A percentile compares a stretch with the other conserved stretches of the same genome.
Evolutionary conservation across 352 stramenopile species (phyloP).

Genomic region (Phytophthora europaea): DNA sequence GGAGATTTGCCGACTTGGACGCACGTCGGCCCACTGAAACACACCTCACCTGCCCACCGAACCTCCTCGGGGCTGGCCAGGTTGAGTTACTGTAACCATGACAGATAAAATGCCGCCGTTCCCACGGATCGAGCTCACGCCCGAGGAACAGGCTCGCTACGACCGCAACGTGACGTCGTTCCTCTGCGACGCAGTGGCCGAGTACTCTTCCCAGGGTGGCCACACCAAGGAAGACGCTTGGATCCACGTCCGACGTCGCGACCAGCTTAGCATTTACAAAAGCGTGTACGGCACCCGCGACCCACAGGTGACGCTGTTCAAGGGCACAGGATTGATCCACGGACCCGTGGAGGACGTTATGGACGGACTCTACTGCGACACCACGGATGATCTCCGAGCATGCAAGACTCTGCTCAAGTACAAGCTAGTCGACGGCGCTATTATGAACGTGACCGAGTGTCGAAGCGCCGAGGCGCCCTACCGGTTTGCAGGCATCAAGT

Average conservation of each 20-base stretch:
- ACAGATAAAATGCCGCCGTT: conserved; percentile 41
- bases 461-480: conserved; percentile 46
- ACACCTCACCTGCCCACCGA: conserved; percentile 6
- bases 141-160: conserved; percentile 45
- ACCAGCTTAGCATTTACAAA: conserved; percentile 58
- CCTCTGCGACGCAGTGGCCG: conserved; percentile 46
- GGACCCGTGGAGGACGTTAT: conserved; percentile 54
- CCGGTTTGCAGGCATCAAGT: conserved; percentile 62
- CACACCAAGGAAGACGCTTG: conserved; percentile 52
- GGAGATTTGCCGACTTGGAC: conserved; percentile 38
- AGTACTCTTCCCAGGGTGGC: conserved; percentile 43
- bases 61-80: conserved; percentile 3
- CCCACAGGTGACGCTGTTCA: conserved; percentile 53
- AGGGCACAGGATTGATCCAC: conserved; percentile 46
- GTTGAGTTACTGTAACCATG: conserved; percentile 26
- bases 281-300: conserved; percentile 52
- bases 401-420: conserved; percentile 56
- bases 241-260: conserved; percentile 50
- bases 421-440: conserved; percentile 50
- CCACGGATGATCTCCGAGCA: conserved; percentile 51
- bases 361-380: conserved; percentile 62
- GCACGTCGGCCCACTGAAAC: conserved; percentile 14
- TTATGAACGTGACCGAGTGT: conserved; percentile 54
- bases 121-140: conserved; percentile 48
- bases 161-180: conserved; percentile 51